Base-by-base conservation (phyloP, 768 basidiomycete genomes). In the Xanthoconium stramineum region DNA sequence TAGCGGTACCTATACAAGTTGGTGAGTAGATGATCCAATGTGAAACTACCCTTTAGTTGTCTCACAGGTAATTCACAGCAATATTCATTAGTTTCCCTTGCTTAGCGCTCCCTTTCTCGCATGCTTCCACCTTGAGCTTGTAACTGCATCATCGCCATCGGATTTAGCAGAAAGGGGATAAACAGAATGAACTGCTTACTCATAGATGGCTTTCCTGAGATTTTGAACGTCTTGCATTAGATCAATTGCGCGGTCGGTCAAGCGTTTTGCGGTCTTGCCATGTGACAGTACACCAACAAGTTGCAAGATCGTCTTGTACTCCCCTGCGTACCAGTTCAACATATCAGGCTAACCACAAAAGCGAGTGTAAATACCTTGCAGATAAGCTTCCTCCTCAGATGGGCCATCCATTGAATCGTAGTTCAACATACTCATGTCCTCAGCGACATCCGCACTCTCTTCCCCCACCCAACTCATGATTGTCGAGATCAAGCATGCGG, bases 201-300 rank as follows among this genome's bases (percentile, higher is more conserved):
- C 92, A 68, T 92, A 97, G 47, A 99, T 88, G 0, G 97, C 93
- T 70, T 91, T 92, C 36, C 97, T 84, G 38, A 99, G 77, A 68
- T 99, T 99, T 72, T 99, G 97, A 0, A 99, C 95, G 60, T 95
- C 94, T 73, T 91, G 89, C 91, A 94, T 94, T 62, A 86, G 73
- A 72, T 98, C 95, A 61, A 97, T 85, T 2, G 89, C 93, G 24
- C 83, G 76, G 69, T 98, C 96, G 0, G 94, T 87, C 57, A 98
- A 70, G 40, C 85, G 83, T 72, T 99, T 99, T 12, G 97, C 96
- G 11, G 86, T 75, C 71, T 98, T 98, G 19, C 97, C 96, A 63
- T 95, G 82, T 9, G 91, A 89, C 32, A 98, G 80, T 12, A 98
- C 88, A 6, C 92, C 88, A 45, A 97, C 92, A 54, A 99, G 87